phyloP scores from a whole-genome alignment of 352 stramenopile genomes.

The Phytophthora sansomeana region DNA sequence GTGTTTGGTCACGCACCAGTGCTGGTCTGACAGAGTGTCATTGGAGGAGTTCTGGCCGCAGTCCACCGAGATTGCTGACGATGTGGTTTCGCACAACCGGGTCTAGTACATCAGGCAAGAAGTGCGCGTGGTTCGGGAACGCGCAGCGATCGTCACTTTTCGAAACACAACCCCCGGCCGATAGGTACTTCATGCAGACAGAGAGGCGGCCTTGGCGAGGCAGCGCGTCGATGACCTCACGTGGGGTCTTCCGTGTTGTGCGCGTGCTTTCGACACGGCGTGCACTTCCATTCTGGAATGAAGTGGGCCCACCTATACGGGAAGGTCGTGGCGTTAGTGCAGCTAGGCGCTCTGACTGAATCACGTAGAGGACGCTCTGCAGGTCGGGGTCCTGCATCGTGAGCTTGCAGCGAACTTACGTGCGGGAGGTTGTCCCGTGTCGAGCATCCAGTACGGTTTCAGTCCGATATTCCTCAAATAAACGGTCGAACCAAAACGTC shows the following conservation, averaged over 20 bases:
- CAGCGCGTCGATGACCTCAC: conserved; percentile 3
- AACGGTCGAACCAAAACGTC: conserved; percentile 3
- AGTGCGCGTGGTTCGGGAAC: conserved; percentile 10
- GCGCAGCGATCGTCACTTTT: conserved; percentile 11
- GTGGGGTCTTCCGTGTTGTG: conserved; percentile 4
- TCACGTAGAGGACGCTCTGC: conserved; percentile 11
- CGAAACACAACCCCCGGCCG: not conserved
- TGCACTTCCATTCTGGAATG: too few species aligned
- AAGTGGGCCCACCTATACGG: too few species aligned
- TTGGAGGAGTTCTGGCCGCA: not conserved
- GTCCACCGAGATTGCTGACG: not conserved
- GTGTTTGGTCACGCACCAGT: too few species aligned
- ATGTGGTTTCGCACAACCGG: conserved; percentile 5
- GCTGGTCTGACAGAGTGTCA: not conserved
- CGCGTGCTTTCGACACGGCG: not conserved
- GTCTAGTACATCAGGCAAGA: conserved; percentile 1
- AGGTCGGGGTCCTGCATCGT: conserved; percentile 7
- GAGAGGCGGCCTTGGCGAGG: not conserved
- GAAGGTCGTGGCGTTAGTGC: not conserved
- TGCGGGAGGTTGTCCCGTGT: not conserved
- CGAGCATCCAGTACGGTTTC: not conserved
- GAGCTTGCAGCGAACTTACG: not conserved
- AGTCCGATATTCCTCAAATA: conserved; percentile 12
- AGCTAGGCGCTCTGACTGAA: conserved; percentile 10
- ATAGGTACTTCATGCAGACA: conserved; percentile 19